phyloP scores from a whole-genome alignment of 257 asterid species.

The Solanum paucissectum region DNA sequence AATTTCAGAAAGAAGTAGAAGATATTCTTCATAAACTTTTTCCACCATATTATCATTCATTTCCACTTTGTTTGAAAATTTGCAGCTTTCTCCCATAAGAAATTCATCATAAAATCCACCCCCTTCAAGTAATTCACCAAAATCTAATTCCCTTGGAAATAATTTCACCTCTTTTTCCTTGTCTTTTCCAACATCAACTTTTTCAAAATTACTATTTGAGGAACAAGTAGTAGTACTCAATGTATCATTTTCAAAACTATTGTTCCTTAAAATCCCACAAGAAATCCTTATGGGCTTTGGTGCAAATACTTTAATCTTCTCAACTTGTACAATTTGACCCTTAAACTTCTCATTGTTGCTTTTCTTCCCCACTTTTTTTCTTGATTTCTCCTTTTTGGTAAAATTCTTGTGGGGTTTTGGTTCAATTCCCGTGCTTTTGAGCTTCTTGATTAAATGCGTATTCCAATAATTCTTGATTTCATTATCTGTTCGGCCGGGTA shows the following conservation, averaged over 20 bases:
- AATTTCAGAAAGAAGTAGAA: slow-evolving; percentile 29
- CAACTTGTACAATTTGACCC: neutral
- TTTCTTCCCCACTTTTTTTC: neutral
- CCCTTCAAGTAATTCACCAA: neutral
- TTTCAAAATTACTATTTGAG: slow-evolving; percentile 9
- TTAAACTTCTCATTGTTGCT: neutral
- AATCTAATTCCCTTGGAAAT: neutral
- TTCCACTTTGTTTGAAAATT: neutral
- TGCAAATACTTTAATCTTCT: slow-evolving; percentile 14
- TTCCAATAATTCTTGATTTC: slow-evolving; percentile 76
- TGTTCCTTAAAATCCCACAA: slow-evolving; percentile 17
- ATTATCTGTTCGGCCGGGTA: slow-evolving; percentile 79
- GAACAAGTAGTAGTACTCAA: slow-evolving; percentile 12
- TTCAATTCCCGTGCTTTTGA: slow-evolving; percentile 8
- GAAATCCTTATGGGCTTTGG: slow-evolving; percentile 47
- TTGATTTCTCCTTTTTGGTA: neutral
- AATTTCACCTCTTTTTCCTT: neutral
- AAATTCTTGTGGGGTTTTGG: slow-evolving; percentile 4
- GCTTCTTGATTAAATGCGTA: slow-evolving; percentile 44
- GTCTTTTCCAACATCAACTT: neutral
- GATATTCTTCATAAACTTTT: slow-evolving; percentile 46
- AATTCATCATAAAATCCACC: neutral
- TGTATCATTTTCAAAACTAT: slow-evolving; percentile 25
- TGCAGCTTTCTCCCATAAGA: neutral
- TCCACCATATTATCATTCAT: slow-evolving; percentile 25